Evolutionary conservation across 2,329 filamentous ascomycete genomes (phyloP).

Genomic region (Aspergillus quadrilineatus): DNA sequence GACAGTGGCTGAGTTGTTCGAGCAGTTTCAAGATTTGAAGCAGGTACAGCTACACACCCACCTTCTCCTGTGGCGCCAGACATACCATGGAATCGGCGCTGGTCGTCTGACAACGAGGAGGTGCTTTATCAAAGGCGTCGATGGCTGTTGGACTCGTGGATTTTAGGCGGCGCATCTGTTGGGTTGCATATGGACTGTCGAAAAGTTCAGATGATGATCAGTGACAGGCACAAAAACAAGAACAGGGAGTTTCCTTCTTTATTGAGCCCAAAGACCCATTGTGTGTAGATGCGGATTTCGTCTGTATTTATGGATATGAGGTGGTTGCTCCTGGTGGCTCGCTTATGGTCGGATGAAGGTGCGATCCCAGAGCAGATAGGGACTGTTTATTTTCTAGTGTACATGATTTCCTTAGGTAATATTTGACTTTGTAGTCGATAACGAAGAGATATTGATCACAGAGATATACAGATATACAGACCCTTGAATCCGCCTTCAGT

Average conservation of each 20-base stretch:
- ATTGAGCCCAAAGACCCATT: constrained; percentile 18
- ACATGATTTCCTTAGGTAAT: neutral
- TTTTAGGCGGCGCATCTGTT: constrained; percentile 38
- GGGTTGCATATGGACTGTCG: constrained; percentile 33
- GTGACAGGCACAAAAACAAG: neutral
- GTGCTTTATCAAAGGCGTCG: constrained; percentile 37
- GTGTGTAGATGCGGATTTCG: constrained; percentile 24
- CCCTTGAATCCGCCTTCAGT: neutral
- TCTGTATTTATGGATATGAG: constrained; percentile 47
- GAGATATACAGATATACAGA: neutral
- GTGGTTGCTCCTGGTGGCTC: constrained; percentile 48
- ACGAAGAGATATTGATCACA: neutral
- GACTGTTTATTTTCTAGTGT: constrained; percentile 10
- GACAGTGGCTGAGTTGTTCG: constrained; percentile 31
- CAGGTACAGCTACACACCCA: constrained; percentile 9
- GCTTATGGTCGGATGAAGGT: constrained; percentile 53
- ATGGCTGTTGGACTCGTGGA: constrained; percentile 32
- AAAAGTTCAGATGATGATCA: constrained; percentile 1
- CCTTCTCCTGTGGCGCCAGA: constrained; percentile 30
- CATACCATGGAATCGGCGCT: constrained; percentile 11
- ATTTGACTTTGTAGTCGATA: neutral
- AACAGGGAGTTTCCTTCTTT: neutral
- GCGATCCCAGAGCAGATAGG: constrained; percentile 21
- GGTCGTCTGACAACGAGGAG: constrained; percentile 24
- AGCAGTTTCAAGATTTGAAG: constrained; percentile 21